phyloP scores from a whole-genome alignment of 75 land plant species.

The Cunninghamia lanceolata region DNA sequence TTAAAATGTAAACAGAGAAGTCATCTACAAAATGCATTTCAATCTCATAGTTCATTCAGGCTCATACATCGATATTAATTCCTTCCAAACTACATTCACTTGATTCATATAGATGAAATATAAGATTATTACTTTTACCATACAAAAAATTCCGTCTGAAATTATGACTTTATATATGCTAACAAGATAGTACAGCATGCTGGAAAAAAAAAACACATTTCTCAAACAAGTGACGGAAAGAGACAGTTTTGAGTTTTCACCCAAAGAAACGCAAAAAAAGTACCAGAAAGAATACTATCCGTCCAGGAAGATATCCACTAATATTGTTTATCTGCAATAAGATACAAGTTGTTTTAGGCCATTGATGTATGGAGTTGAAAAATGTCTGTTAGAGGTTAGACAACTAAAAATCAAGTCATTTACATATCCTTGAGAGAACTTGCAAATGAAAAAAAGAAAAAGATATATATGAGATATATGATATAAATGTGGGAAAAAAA shows the following conservation, averaged over 20 bases:
- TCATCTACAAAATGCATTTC: background rate
- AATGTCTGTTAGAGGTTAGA: background rate
- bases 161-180: background rate
- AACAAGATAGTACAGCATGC: background rate
- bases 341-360: background rate
- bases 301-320: slow-evolving; percentile 97
- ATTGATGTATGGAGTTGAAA: background rate
- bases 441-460: background rate
- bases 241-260: background rate
- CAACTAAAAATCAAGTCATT: background rate
- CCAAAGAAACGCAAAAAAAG: background rate
- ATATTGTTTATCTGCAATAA: slow-evolving; percentile 83
- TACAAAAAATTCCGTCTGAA: background rate
- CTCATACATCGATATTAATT: background rate
- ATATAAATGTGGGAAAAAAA: background rate
- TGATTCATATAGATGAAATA: background rate
- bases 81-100: background rate
- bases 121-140: background rate
- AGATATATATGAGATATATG: background rate
- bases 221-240: background rate
- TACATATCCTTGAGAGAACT: background rate
- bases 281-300: slow-evolving; percentile 99
- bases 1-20: background rate
- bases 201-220: background rate
- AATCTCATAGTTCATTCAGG: background rate